phyloP scores from a whole-genome alignment of 768 basidiomycete species.

The Russula sp. region DNA sequence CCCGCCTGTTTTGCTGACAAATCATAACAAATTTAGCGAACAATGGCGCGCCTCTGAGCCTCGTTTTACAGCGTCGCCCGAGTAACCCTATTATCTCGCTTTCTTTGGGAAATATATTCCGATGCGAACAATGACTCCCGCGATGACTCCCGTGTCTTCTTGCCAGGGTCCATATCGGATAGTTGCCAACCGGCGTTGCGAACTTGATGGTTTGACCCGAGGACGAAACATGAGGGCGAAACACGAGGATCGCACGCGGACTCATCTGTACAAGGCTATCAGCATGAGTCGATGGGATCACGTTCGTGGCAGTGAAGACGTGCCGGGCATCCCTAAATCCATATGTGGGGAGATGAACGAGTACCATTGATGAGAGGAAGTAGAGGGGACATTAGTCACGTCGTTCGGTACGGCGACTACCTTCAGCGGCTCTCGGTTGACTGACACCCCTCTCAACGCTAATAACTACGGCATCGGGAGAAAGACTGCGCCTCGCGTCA shows the following conservation, averaged over 20 bases:
- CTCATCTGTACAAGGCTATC: conserved; percentile 2
- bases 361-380: conserved; percentile 19
- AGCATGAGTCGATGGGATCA: conserved; percentile 9
- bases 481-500: conserved; percentile 4
- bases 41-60: conserved; percentile 26
- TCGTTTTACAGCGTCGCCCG: conserved; percentile 30
- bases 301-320: conserved; percentile 13
- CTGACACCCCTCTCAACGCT: background rate
- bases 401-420: conserved; percentile 18
- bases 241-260: conserved; percentile 23
- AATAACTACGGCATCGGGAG: background rate
- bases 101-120: background rate
- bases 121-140: conserved; percentile 16
- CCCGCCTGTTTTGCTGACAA: conserved; percentile 27
- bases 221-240: conserved; percentile 13
- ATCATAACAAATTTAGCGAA: conserved; percentile 26
- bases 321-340: conserved; percentile 5
- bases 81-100: conserved; percentile 20
- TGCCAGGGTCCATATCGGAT: background rate
- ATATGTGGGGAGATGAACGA: background rate
- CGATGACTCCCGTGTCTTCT: conserved; percentile 4
- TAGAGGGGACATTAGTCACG: conserved; percentile 16
- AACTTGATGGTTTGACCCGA: conserved; percentile 3
- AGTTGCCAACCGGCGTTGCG: background rate
- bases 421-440: background rate